These are phyloP conservation scores for Clonostachys rosea DNA, from an alignment of 2,329 filamentous ascomycete species.

Conservation along the genomic window DNA sequence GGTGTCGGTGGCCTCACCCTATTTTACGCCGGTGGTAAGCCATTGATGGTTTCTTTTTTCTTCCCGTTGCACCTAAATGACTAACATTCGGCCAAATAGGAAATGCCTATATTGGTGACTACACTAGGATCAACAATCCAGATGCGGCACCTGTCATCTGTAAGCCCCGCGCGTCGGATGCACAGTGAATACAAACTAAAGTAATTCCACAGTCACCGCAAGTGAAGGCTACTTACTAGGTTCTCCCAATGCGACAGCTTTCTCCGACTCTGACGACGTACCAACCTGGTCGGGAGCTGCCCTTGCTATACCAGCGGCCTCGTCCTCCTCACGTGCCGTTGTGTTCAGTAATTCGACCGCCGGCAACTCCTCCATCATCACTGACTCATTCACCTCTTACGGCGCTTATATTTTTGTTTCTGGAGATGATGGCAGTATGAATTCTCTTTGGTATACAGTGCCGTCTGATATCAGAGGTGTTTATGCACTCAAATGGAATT, in stretches of 20 bases:
- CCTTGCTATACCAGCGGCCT: background rate
- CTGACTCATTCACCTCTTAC: background rate
- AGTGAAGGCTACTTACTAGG: background rate
- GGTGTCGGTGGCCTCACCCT: background rate
- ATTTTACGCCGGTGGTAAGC: background rate
- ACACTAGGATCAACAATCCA: background rate
- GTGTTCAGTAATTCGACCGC: background rate
- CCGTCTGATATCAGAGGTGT: background rate
- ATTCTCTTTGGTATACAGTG: background rate
- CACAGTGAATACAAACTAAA: no score
- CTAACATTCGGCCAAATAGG: background rate
- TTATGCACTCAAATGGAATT: background rate
- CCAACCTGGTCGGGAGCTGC: background rate
- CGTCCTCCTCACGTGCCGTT: background rate
- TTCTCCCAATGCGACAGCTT: background rate
- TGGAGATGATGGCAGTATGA: background rate
- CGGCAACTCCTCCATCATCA: background rate
- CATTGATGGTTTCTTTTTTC: background rate
- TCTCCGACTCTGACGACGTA: background rate
- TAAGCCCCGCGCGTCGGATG: no score
- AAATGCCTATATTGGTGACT: background rate
- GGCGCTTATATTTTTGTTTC: background rate
- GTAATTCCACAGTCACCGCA: background rate
- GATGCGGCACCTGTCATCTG: no score
- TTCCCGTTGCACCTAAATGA: no score